Conservation (phyloP, 2,329 filamentous ascomycete species). For the Fusarium caatingaense region DNA sequence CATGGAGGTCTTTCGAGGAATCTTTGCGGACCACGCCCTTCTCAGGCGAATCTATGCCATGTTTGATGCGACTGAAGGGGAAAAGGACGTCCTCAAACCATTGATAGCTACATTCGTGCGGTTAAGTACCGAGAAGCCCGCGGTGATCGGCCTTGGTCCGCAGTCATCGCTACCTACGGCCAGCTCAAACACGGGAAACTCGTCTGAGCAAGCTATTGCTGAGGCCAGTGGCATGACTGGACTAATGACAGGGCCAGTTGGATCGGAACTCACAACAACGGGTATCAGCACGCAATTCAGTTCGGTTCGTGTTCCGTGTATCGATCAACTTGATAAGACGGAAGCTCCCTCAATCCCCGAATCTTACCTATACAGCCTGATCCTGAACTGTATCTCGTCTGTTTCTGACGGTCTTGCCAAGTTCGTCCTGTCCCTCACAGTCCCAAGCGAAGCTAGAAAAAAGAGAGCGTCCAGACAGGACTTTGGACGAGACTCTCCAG, state of each 20-base stretch:
- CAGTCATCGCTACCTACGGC: slow-evolving; percentile 84
- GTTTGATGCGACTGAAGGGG: slow-evolving; percentile 79
- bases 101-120: slow-evolving; percentile 91
- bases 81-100: slow-evolving; percentile 82
- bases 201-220: slow-evolving; percentile 85
- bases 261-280: slow-evolving; percentile 73
- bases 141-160: slow-evolving; percentile 86
- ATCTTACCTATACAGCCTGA: slow-evolving; percentile 92
- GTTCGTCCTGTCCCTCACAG: slow-evolving; percentile 90
- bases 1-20: slow-evolving; percentile 88
- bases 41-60: slow-evolving; percentile 82
- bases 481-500: slow-evolving; percentile 57
- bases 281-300: slow-evolving; percentile 96
- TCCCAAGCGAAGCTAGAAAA: slow-evolving; percentile 74
- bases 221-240: slow-evolving; percentile 90
- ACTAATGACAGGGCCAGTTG: slow-evolving; percentile 80
- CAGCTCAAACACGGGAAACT: slow-evolving; percentile 65
- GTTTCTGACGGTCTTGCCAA: slow-evolving; percentile 93
- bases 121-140: slow-evolving; percentile 89
- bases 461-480: slow-evolving; percentile 61
- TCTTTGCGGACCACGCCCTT: slow-evolving; percentile 84
- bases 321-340: slow-evolving; percentile 93
- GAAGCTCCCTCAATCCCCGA: slow-evolving; percentile 87
- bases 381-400: slow-evolving; percentile 87
- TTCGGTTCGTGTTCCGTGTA: slow-evolving; percentile 83